Evolutionary conservation across 495 filamentous ascomycete genomes (phyloP).

Genomic region (Annulohypoxylon maeteangense): DNA sequence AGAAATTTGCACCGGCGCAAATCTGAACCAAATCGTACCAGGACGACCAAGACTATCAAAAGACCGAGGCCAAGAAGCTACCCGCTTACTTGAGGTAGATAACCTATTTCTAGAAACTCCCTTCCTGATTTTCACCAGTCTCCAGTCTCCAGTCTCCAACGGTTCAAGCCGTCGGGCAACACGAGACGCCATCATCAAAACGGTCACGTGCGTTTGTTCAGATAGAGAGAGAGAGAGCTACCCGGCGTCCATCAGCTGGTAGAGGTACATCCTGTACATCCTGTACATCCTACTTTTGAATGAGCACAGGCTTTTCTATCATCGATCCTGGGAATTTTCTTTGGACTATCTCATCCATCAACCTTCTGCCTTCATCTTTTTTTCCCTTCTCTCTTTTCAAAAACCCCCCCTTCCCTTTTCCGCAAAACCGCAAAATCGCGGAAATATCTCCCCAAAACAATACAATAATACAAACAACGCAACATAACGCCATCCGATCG

Average conservation of each 20-base stretch:
- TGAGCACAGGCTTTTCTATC: conserved; percentile 39
- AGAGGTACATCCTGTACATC: background rate
- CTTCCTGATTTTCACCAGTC: background rate
- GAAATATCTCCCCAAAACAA: background rate
- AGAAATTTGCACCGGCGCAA: conserved; percentile 25
- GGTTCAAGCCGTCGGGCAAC: conserved; percentile 6
- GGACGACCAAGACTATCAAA: conserved; percentile 3
- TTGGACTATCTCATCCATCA: conserved; percentile 38
- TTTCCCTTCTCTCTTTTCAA: conserved; percentile 21
- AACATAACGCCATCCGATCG: conserved; percentile 29
- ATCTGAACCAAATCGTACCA: conserved; percentile 31
- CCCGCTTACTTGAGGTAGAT: background rate
- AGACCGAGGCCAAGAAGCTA: conserved; percentile 1
- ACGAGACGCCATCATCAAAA: conserved; percentile 31
- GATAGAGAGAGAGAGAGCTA: conserved; percentile 23
- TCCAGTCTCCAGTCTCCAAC: background rate
- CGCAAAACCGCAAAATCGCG: background rate
- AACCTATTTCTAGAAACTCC: background rate
- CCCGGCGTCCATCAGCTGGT: background rate
- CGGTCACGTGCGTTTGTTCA: conserved; percentile 44
- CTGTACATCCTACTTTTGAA: conserved; percentile 24
- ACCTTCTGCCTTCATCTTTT: conserved; percentile 32
- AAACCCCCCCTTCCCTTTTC: conserved; percentile 14
- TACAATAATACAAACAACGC: conserved; percentile 20
- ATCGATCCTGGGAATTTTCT: conserved; percentile 44